A percentile compares a stretch with the other conserved stretches of the same genome.
These are phyloP conservation scores for Trichoderma virens DNA, from an alignment of 495 filamentous ascomycete genomes.

Conservation along the genomic window DNA sequence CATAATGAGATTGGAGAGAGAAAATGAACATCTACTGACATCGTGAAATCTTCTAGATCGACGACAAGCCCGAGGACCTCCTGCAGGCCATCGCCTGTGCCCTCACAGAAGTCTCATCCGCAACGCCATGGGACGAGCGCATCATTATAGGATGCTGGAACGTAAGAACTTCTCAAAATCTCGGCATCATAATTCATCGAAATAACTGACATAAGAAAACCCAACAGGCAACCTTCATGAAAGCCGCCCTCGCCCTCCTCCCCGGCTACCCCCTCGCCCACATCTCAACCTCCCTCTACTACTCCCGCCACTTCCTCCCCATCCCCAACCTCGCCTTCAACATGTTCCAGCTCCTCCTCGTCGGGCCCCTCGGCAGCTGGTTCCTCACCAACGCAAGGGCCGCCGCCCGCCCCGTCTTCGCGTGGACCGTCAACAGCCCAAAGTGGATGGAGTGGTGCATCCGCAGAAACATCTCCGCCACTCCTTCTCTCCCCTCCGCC, in stretches of 20 bases:
- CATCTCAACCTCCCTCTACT: slow-evolving; percentile 62
- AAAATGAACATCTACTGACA: background rate
- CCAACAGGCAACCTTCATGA: slow-evolving; percentile 50
- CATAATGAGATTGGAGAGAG: no score
- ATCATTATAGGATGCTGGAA: slow-evolving; percentile 77
- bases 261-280: slow-evolving; percentile 60
- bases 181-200: background rate
- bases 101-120: slow-evolving; percentile 42
- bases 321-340: slow-evolving; percentile 63
- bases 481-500: background rate
- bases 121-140: slow-evolving; percentile 58
- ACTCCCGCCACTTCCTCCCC: slow-evolving; percentile 62
- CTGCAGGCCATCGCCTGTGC: slow-evolving; percentile 57
- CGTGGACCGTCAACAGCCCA: slow-evolving; percentile 81
- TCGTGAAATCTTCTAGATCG: no score
- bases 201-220: background rate
- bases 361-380: slow-evolving; percentile 50
- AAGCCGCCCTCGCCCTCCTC: slow-evolving; percentile 50
- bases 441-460: slow-evolving; percentile 66
- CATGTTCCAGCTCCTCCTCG: slow-evolving; percentile 56
- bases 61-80: slow-evolving; percentile 63
- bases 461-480: slow-evolving; percentile 18
- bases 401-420: slow-evolving; percentile 51
- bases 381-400: slow-evolving; percentile 56
- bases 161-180: slow-evolving; percentile 29